phyloP scores from a whole-genome alignment of 345 rosid species.

The Rhodomyrtus tomentosa region DNA sequence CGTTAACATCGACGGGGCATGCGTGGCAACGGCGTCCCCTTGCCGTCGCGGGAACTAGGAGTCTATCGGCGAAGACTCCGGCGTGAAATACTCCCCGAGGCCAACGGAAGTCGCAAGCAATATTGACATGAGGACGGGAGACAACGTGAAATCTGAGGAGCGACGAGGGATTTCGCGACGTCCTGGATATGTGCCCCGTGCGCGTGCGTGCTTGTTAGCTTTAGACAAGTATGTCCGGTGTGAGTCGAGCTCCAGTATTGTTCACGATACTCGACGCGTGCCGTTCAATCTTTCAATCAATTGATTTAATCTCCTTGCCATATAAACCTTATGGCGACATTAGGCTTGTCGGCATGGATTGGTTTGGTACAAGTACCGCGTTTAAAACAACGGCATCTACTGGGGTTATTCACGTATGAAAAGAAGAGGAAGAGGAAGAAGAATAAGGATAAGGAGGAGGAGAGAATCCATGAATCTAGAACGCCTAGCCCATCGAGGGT shows the following conservation, averaged over 20 bases:
- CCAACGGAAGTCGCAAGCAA: not conserved
- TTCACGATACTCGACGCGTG: not conserved
- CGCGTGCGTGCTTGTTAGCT: fast-evolving
- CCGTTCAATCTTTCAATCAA: not conserved
- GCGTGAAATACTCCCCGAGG: not conserved
- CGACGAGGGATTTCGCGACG: not conserved
- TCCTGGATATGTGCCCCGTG: not conserved
- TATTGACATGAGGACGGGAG: not conserved
- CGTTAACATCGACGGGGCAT: not conserved
- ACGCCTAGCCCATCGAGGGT: not conserved
- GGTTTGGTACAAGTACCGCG: not conserved
- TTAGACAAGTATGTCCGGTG: not conserved
- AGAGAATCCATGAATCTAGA: not conserved
- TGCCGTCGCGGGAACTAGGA: not conserved
- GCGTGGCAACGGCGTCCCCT: not conserved
- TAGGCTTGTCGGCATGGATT: not conserved
- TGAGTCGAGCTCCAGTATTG: not conserved
- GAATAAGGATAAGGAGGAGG: too few relatives aligned
- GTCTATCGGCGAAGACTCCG: not conserved
- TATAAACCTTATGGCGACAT: not conserved
- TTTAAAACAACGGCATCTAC: not conserved
- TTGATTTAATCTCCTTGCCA: not conserved
- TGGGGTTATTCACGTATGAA: not conserved
- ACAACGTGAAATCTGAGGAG: not conserved
- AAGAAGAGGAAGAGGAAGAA: not conserved